Percentiles rank a stretch among this genome's conserved stretches.
phyloP scores from a whole-genome alignment of 164 flowering plant species.

The Chimonanthus praecox region DNA sequence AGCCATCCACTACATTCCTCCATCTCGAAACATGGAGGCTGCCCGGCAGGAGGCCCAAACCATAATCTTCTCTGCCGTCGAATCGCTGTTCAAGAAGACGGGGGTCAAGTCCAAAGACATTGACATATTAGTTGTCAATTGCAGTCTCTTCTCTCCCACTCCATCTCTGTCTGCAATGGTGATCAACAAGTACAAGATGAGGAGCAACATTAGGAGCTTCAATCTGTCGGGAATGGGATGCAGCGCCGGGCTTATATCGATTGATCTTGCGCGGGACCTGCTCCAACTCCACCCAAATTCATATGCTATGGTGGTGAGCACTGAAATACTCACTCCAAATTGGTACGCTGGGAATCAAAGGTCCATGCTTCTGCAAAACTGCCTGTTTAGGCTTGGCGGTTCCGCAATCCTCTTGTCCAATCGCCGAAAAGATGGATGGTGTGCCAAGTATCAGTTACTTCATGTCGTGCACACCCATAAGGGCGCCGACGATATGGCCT shows the following conservation, averaged over 20 bases:
- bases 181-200: conserved; percentile 19
- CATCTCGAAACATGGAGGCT: conserved; percentile 7
- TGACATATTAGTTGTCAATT: conserved; percentile 18
- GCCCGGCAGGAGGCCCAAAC: conserved; percentile 7
- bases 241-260: conserved; percentile 16
- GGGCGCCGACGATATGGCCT: conserved; percentile 57
- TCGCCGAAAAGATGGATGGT: conserved; percentile 43
- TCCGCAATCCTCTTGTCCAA: conserved; percentile 39
- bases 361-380: conserved; percentile 15
- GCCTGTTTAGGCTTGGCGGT: conserved; percentile 79
- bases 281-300: conserved; percentile 14
- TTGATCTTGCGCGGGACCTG: conserved; percentile 15
- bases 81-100: neutral
- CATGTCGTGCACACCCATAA: conserved; percentile 79
- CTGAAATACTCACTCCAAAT: conserved; percentile 17
- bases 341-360: conserved; percentile 12
- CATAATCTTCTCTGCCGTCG: conserved; percentile 18
- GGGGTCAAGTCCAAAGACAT: conserved; percentile 15
- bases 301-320: conserved; percentile 14
- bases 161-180: conserved; percentile 25
- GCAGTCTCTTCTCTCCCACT: conserved; percentile 12
- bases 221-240: conserved; percentile 26
- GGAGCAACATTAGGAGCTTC: conserved; percentile 17
- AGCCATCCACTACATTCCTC: conserved; percentile 12
- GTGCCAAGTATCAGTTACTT: conserved; percentile 65